Evolutionary conservation across 2,329 filamentous ascomycete species (phyloP), one percentile per base, ranked within the genome.

Genomic region (Apiospora rasikravindrae): DNA sequence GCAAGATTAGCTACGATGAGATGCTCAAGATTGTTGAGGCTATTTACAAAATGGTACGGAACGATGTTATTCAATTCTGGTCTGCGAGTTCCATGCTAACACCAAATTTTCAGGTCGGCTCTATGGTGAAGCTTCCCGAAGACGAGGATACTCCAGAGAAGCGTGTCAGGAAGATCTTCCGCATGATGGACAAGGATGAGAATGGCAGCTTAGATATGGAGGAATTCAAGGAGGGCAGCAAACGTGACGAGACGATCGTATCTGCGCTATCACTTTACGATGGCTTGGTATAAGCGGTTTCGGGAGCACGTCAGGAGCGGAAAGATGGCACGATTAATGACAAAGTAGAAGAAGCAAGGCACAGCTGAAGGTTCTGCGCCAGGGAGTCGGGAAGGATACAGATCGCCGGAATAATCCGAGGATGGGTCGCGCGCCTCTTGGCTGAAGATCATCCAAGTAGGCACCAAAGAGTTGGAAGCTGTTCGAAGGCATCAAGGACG

Each of bases 171-270:
- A 99, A 99, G 88, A 98, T 99, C 83, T 99, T 99, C 88, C 89
- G 93, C 80, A 98, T 98, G 96, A 99, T 99, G 96, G 96, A 99
- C 88, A 99, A 99, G 89, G 96, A 99, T 82, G 96, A 98, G 86
- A 98, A 98, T 81, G 96, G 96, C 78, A 97, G 94, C 80, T 86
- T 99, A 78, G 96, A 98, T 82, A 96, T 98, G 89, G 93, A 95
- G 74, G 96, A 99, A 83, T 99, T 99, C 88, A 98, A 98, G 86
- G 96, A 99, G 85, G 96, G 96, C 77, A 98, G 95, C 86, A 98
- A 98, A 88, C 93, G 95, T 73, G 96, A 99, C 84, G 96, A 98
- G 86, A 99, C 96, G 13, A 99, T 99, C 81, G 96, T 99, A 73
- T 98, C 96, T 71, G 96, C 96, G 45, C 87, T 99, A 80, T 98